Evolutionary conservation across 139 green algal species (phyloP).

Genomic region (Chlamydomonas schloesseri): DNA sequence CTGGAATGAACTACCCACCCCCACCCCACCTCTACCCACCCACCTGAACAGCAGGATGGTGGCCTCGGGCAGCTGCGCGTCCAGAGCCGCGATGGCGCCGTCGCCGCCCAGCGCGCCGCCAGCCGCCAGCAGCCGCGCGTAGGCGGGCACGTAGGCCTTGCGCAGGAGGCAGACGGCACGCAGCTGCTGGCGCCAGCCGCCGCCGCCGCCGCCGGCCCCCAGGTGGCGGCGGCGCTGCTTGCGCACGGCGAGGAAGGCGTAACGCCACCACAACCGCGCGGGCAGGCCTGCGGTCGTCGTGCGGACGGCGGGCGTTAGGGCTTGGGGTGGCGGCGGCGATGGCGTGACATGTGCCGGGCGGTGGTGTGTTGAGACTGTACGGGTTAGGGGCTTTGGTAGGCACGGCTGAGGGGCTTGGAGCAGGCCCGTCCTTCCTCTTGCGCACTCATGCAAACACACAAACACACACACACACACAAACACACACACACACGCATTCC

Average conservation of each 20-base stretch:
- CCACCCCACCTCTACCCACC: background rate
- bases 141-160: background rate
- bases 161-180: background rate
- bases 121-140: background rate
- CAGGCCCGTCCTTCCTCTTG: too few relatives aligned
- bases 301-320: background rate
- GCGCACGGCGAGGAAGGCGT: background rate
- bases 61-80: background rate
- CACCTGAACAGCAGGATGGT: background rate
- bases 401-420: too few relatives aligned
- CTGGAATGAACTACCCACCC: too few relatives aligned
- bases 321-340: too few relatives aligned
- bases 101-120: background rate
- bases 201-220: too few relatives aligned
- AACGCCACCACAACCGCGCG: background rate
- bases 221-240: too few relatives aligned
- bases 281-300: background rate
- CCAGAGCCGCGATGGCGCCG: background rate
- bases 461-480: too few relatives aligned
- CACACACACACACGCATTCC: too few relatives aligned
- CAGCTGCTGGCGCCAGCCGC: too few relatives aligned
- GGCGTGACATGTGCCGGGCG: background rate
- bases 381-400: too few relatives aligned
- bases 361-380: too few relatives aligned
- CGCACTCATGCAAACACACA: too few relatives aligned